Evolutionary conservation across 2,329 filamentous ascomycete genomes (phyloP).

Genomic region (Fusarium sterilihyphosum): DNA sequence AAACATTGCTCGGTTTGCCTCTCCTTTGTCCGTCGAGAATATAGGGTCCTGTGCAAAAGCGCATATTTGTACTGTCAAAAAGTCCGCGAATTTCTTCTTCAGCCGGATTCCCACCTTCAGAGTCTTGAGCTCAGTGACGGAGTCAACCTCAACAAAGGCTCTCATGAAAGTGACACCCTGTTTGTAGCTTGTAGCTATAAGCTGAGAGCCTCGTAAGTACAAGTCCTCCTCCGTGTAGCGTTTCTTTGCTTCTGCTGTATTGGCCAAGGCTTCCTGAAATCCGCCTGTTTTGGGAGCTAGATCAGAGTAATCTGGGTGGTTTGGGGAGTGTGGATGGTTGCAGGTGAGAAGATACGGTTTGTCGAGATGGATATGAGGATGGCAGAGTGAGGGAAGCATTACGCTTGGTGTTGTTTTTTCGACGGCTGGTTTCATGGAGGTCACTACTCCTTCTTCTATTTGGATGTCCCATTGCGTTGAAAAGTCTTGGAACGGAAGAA

Average conservation of each 20-base stretch:
- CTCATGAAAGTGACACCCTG: not conserved
- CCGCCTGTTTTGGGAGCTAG: not conserved
- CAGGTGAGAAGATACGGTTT: conserved; percentile 16
- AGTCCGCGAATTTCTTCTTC: not conserved
- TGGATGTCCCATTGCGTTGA: not conserved
- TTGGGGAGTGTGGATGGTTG: not conserved
- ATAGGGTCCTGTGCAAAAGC: conserved; percentile 19
- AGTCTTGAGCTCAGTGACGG: not conserved
- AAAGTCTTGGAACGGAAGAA: not conserved
- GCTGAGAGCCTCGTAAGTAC: conserved; percentile 12
- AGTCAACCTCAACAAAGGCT: conserved; percentile 10
- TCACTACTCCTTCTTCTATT: not conserved
- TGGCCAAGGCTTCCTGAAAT: conserved; percentile 2
- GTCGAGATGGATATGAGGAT: conserved; percentile 18
- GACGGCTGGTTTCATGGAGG: not conserved
- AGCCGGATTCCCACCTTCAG: not conserved
- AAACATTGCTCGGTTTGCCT: not conserved
- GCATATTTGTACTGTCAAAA: conserved; percentile 2
- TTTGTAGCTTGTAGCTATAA: not conserved
- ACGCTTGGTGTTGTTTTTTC: not conserved
- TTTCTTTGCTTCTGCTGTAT: conserved; percentile 20
- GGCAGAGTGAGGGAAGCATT: conserved; percentile 10
- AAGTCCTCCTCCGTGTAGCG: conserved; percentile 13
- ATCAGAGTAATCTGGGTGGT: conserved; percentile 3
- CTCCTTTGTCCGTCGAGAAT: conserved; percentile 1